Conservation (phyloP, 768 basidiomycete species). For the Naganishia vishniacii region DNA sequence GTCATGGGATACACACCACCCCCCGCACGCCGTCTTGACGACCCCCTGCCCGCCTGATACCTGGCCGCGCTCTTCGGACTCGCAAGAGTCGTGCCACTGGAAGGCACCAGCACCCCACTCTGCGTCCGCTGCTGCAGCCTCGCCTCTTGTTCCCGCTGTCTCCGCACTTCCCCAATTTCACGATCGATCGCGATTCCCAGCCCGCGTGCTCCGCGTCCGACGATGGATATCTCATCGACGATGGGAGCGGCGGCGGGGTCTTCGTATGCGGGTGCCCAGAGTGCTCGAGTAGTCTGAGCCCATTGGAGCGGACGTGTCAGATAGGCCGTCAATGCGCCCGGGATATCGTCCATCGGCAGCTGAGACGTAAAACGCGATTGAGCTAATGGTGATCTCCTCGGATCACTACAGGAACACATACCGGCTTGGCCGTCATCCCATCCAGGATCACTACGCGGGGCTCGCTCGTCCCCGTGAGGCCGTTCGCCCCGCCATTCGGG, state of each 20-base stretch:
- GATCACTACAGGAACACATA: background rate
- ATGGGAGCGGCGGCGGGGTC: background rate
- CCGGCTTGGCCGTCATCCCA: constrained; percentile 21
- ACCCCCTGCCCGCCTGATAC: background rate
- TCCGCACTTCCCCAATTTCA: constrained; percentile 32
- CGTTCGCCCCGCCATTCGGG: constrained; percentile 3
- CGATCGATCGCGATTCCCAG: constrained; percentile 42
- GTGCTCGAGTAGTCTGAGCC: constrained; percentile 39
- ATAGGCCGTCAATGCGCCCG: constrained; percentile 34
- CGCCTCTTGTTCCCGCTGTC: constrained; percentile 1
- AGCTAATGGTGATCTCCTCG: no score
- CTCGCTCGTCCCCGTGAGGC: constrained; percentile 11
- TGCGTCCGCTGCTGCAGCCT: background rate
- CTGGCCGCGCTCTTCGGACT: background rate
- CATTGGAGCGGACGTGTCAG: constrained; percentile 40
- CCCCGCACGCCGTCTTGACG: constrained; percentile 1
- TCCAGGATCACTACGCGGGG: constrained; percentile 22
- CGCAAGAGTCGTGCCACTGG: no score
- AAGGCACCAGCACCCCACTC: background rate
- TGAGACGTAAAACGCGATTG: constrained; percentile 20
- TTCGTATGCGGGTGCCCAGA: constrained; percentile 14
- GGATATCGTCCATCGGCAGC: constrained; percentile 29
- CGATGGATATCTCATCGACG: constrained; percentile 31
- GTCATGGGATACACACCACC: background rate
- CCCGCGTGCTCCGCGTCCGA: constrained; percentile 44